Conservation (phyloP, 2,329 filamentous ascomycete species). For the Cladobotryum protrusum region DNA sequence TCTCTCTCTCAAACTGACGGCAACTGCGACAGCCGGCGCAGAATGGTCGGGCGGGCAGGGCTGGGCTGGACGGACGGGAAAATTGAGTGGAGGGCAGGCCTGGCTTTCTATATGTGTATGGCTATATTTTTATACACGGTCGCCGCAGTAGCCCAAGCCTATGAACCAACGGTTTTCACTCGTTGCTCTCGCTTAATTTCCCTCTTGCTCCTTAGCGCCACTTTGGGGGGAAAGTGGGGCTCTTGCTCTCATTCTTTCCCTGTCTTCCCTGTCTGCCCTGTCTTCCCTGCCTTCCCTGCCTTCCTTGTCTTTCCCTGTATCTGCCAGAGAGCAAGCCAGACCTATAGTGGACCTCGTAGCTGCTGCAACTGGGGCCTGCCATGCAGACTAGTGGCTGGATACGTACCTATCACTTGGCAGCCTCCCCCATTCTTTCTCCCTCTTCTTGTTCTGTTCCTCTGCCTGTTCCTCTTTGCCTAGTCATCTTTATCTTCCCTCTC, state of each 20-base stretch:
- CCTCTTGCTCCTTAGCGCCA: slow-evolving; percentile 29
- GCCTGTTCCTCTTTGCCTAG: no score
- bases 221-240: slow-evolving; percentile 10
- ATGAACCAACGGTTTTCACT: slow-evolving; percentile 29
- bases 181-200: slow-evolving; percentile 32
- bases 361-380: no score
- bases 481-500: no score
- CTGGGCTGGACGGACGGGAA: slow-evolving; percentile 24
- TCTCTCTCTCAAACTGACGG: neutral
- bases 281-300: no score
- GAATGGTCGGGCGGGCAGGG: neutral
- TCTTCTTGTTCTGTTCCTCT: no score
- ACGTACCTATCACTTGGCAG: no score
- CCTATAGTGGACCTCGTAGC: no score
- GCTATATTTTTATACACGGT: slow-evolving; percentile 42
- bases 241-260: neutral
- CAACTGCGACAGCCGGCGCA: neutral
- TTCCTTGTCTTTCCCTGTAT: no score
- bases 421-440: no score
- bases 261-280: neutral
- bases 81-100: slow-evolving; percentile 39
- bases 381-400: no score
- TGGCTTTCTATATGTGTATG: slow-evolving; percentile 39
- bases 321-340: no score
- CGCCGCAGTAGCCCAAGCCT: slow-evolving; percentile 13